Evolutionary conservation across 345 rosid genomes (phyloP), one percentile per base, ranked within the genome.

Genomic region (Gossypium longicalyx): DNA sequence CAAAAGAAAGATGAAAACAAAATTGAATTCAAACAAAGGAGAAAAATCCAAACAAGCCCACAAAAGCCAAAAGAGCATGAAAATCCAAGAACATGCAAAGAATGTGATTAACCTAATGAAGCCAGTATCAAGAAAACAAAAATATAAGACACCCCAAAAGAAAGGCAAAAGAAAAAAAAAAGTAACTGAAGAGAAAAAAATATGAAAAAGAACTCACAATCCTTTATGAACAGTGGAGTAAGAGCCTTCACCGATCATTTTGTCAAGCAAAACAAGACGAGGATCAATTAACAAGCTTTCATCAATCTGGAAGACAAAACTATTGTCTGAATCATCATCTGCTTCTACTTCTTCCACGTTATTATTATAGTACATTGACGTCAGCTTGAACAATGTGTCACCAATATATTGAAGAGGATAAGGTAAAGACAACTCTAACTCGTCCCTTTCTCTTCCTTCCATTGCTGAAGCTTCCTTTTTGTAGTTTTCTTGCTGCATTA

Each of bases 181-280:
- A 19, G 22, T 19, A 60, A 0, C 45, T 16, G 16, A 27, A 34
- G 22, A 63, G 2, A 45, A 6, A 9, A 27, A 34, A 56, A 53
- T 53, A 34, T 23, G 47, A 45, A 19, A 69, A 16, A 29, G 75
- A 17, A 85, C 87, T 56, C 70, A 89, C 96, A 77, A 66, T 79
- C 93, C 96, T 71, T 74, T 61, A 68, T 83, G 81, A 71, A 90
- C 89, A 4, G 76, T 52, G 45, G 86, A 84, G 78, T 67, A 13
- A 63, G 78, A 25, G 52, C 95, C 95, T 79, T 86, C 88, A 13
- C 89, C 86, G 20, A 89, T 88, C 82, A 85, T 80, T 47, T 73
- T 74, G 16, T 77, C 76, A 1, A 76, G 15, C 47, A 51, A 51
- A 47, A 90, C 64, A 25, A 7, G 71, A 38, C 80, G 54, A 44